Evolutionary conservation across 208 protist genomes (phyloP).

Genomic region (Trypanosoma rangeli): DNA sequence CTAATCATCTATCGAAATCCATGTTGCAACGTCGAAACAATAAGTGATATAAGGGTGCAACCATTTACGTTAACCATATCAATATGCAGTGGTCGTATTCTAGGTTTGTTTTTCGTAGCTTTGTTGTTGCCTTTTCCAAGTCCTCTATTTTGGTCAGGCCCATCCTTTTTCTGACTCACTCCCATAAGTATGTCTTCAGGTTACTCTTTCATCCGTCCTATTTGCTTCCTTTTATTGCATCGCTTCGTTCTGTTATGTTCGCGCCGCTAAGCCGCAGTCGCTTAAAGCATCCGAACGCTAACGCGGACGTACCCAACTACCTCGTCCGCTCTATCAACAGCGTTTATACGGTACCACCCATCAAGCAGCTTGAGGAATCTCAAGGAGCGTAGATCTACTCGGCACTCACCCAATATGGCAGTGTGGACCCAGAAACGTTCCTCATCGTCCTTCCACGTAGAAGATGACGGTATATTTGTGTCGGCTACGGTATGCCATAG

Average conservation of each 20-base stretch:
- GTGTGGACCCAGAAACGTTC: conserved; percentile 64
- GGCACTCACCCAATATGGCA: conserved; percentile 63
- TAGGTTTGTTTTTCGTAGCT: too few species aligned
- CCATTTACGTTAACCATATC: background rate
- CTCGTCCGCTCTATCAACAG: conserved; percentile 32
- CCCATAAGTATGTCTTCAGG: too few species aligned
- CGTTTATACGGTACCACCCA: conserved; percentile 72
- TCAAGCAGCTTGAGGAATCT: conserved; percentile 64
- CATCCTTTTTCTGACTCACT: too few species aligned
- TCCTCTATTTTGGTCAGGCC: too few species aligned
- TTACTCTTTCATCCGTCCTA: too few species aligned
- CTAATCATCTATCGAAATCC: too few species aligned
- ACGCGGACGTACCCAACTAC: conserved; percentile 68
- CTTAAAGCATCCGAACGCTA: conserved; percentile 44
- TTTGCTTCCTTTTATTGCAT: background rate
- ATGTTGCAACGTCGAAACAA: background rate
- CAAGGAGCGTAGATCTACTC: conserved; percentile 75
- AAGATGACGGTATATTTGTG: background rate
- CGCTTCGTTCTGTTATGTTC: background rate
- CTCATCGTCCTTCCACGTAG: conserved; percentile 30
- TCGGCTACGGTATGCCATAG: conserved; percentile 42
- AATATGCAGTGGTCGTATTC: background rate
- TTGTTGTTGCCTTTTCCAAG: too few species aligned
- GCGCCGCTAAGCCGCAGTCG: background rate
- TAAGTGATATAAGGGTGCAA: background rate